Evolutionary conservation across 768 basidiomycete genomes (phyloP).

Genomic region (Kondoa malvinella): DNA sequence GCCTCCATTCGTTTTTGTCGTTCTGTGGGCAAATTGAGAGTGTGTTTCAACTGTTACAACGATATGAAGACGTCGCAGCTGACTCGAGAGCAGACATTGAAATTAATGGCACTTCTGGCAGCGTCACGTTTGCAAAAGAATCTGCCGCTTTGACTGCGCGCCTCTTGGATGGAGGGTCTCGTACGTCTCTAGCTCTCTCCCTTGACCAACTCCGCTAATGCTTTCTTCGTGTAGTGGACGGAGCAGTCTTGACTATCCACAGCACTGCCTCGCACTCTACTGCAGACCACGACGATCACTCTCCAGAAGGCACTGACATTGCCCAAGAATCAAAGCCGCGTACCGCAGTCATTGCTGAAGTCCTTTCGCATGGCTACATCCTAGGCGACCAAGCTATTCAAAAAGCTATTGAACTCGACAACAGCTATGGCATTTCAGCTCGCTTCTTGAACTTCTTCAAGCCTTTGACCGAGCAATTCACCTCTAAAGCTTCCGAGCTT

Average conservation of each 20-base stretch:
- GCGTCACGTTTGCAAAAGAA: constrained; percentile 65
- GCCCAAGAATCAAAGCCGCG: constrained; percentile 44
- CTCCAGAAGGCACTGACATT: constrained; percentile 21
- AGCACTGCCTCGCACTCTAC: constrained; percentile 39
- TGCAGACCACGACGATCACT: constrained; percentile 13
- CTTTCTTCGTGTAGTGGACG: too few relatives aligned
- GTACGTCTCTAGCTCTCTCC: neutral
- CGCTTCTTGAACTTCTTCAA: constrained; percentile 67
- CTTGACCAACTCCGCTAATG: too few relatives aligned
- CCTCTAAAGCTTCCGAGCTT: constrained; percentile 12
- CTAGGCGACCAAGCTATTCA: constrained; percentile 63
- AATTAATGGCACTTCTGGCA: constrained; percentile 40
- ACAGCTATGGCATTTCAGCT: too few relatives aligned
- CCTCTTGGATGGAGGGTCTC: constrained; percentile 43
- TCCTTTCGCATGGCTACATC: constrained; percentile 72
- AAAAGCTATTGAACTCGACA: constrained; percentile 36
- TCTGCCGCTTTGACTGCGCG: constrained; percentile 70
- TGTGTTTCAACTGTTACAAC: neutral
- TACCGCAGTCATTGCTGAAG: constrained; percentile 65
- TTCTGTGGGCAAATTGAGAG: constrained; percentile 1
- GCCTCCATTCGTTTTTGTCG: too few relatives aligned
- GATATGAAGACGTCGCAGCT: constrained; percentile 28
- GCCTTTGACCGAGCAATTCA: constrained; percentile 41
- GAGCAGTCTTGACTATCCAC: constrained; percentile 43
- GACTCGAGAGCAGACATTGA: constrained; percentile 45